Evolutionary conservation across 768 basidiomycete species (phyloP).

Genomic region (Suillus subalutaceus): DNA sequence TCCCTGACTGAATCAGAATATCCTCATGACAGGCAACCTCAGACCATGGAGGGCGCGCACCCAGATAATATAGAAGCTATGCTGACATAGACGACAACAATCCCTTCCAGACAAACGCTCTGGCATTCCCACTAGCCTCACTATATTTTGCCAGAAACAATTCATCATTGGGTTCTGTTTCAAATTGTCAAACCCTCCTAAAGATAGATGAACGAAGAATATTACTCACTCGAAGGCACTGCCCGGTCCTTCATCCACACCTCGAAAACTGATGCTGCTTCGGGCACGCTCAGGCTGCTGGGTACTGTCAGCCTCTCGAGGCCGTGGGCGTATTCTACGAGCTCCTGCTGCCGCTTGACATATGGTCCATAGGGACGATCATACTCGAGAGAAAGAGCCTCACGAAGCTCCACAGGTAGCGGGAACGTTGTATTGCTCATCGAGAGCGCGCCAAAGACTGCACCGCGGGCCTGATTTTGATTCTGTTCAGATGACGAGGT

Average conservation of each 20-base stretch:
- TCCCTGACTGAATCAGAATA: background rate
- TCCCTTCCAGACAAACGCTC: conserved; percentile 77
- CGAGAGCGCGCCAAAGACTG: conserved; percentile 72
- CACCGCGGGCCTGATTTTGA: conserved; percentile 59
- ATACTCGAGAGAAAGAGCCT: conserved; percentile 55
- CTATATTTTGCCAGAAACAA: conserved; percentile 78
- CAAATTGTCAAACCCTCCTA: background rate
- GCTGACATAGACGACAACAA: conserved; percentile 40
- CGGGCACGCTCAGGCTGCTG: conserved; percentile 58
- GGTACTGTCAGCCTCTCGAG: conserved; percentile 56
- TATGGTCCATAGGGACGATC: conserved; percentile 54
- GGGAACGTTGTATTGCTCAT: conserved; percentile 60
- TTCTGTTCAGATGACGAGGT: background rate
- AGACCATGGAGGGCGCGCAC: background rate
- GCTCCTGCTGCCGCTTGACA: conserved; percentile 49
- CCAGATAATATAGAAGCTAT: conserved; percentile 8
- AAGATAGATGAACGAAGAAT: background rate
- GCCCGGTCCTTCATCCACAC: conserved; percentile 70
- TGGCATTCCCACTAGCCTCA: conserved; percentile 76
- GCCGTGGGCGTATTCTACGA: conserved; percentile 58
- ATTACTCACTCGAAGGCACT: conserved; percentile 49
- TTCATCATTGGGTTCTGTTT: conserved; percentile 57
- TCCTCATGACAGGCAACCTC: background rate
- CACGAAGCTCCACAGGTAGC: conserved; percentile 63
- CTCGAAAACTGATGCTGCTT: conserved; percentile 78